Conservation (phyloP, 768 basidiomycete species). For the Mycena olivaceomarginata region DNA sequence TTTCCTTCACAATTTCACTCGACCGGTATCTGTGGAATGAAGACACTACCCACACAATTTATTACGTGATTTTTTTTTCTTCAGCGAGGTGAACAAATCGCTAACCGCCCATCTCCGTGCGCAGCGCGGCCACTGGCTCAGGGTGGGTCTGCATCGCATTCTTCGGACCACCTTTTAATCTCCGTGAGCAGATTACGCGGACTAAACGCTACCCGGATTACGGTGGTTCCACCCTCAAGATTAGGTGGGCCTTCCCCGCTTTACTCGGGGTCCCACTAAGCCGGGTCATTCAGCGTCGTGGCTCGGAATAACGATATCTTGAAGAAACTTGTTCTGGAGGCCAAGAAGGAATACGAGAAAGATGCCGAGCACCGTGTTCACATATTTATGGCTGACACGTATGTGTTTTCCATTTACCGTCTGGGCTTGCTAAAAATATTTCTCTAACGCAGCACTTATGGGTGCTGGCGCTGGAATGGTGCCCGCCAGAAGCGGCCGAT, state of each 20-base stretch:
- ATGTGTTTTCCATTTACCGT: constrained; percentile 58
- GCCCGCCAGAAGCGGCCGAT: constrained; percentile 92
- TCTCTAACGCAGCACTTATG: constrained; percentile 71
- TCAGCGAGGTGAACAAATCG: too few species aligned
- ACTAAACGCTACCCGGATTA: constrained; percentile 87
- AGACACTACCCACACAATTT: constrained; percentile 94
- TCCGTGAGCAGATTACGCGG: constrained; percentile 79
- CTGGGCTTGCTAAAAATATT: constrained; percentile 36
- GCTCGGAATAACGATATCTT: constrained; percentile 92
- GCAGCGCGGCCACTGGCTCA: constrained; percentile 86
- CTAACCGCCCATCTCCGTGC: constrained; percentile 8
- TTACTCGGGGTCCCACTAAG: constrained; percentile 39
- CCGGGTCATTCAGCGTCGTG: constrained; percentile 76
- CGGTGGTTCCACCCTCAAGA: constrained; percentile 84
- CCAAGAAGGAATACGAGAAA: constrained; percentile 92
- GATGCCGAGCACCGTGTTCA: constrained; percentile 94
- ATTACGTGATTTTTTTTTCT: constrained; percentile 66
- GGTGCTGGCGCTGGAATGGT: constrained; percentile 92
- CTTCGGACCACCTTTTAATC: constrained; percentile 40
- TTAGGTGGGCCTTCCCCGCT: constrained; percentile 70
- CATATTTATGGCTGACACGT: constrained; percentile 93
- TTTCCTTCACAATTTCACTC: neutral
- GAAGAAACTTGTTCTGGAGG: constrained; percentile 91
- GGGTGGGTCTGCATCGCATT: constrained; percentile 67
- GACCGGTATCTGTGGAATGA: neutral